Base-by-base conservation (phyloP, 768 basidiomycete genomes). In the Termitomyces sp. region DNA sequence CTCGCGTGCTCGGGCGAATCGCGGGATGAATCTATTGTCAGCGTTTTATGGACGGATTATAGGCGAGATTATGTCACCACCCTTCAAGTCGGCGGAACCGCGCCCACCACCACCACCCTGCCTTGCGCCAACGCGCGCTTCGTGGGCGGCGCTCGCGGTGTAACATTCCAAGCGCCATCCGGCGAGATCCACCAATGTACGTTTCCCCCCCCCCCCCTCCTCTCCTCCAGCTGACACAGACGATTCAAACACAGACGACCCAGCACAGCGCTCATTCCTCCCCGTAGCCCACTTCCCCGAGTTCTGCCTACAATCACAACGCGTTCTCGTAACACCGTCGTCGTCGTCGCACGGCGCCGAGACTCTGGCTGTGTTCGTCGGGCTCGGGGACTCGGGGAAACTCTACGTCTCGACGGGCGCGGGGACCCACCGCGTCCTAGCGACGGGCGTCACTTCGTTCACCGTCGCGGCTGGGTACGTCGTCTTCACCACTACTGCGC, bases 401-500 rank as follows among this genome's bases (percentile, higher is more conserved):
- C 72, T 96, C 0, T 82, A 83, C 64, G 75, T 80, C 24, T 71
- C 80, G 5, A 61, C 69, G 9, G 69, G 64, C 26, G 6, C 29
- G 6, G 63, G 68, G 13, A 67, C 66, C 48, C 63, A 72, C 0
- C 59, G 65, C 13, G 66, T 72, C 1, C 65, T 90, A 4, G 77
- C 83, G 1, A 68, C 72, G 3, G 86, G 81, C 56, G 81, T 70
- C 20, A 91, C 85, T 14, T 96, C 94, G 0, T 92, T 92, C 70
- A 79, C 82, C 18, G 58, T 87, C 14, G 79, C 88, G 0, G 84
- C 90, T 0, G 82, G 84, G 20, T 94, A 91, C 67, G 73, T 96
- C 32, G 86, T 95, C 55, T 96, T 85, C 72, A 93, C 91, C 0
- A 92, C 93, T 0, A 85, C 83, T 7, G 73, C 88, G 0, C 96